Conservation (phyloP, 768 basidiomycete genomes). For the Kwoniella sp. region DNA sequence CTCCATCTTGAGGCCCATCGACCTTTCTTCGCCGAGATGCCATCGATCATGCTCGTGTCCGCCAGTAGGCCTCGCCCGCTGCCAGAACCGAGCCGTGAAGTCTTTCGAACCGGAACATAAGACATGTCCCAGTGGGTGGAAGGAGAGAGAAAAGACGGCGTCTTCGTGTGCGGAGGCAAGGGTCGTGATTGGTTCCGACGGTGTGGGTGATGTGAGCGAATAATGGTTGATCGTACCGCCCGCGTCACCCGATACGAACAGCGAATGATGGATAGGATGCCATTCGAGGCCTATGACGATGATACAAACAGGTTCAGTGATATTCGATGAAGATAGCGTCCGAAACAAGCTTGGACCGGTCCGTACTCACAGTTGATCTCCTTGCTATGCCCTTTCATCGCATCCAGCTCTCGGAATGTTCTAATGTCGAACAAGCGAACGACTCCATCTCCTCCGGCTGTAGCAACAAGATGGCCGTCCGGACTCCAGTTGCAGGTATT, state of each 20-base stretch:
- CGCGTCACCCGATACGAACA: slow-evolving; percentile 90
- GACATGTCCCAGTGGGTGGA: slow-evolving; percentile 93
- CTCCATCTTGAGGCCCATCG: slow-evolving; percentile 33
- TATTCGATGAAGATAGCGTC: neutral
- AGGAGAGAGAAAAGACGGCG: slow-evolving; percentile 93
- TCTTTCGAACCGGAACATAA: slow-evolving; percentile 95
- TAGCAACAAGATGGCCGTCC: slow-evolving; percentile 89
- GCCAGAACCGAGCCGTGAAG: slow-evolving; percentile 99
- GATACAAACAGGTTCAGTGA: neutral
- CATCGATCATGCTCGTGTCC: slow-evolving; percentile 54
- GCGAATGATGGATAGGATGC: slow-evolving; percentile 85
- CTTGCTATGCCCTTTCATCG: slow-evolving; percentile 94
- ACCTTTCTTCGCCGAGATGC: slow-evolving; percentile 51
- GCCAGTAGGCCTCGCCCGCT: slow-evolving; percentile 60
- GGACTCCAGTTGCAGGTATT: slow-evolving; percentile 92
- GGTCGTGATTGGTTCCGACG: slow-evolving; percentile 72
- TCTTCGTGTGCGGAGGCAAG: slow-evolving; percentile 97
- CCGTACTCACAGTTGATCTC: slow-evolving; percentile 90
- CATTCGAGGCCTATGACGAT: slow-evolving; percentile 74
- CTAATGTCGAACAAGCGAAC: slow-evolving; percentile 96
- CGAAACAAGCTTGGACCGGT: neutral
- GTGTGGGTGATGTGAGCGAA: slow-evolving; percentile 68
- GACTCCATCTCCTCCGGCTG: slow-evolving; percentile 91
- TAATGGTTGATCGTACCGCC: slow-evolving; percentile 94
- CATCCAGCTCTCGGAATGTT: slow-evolving; percentile 91